Base-by-base conservation (phyloP, 768 basidiomycete genomes). In the Amanita polypyramis region DNA sequence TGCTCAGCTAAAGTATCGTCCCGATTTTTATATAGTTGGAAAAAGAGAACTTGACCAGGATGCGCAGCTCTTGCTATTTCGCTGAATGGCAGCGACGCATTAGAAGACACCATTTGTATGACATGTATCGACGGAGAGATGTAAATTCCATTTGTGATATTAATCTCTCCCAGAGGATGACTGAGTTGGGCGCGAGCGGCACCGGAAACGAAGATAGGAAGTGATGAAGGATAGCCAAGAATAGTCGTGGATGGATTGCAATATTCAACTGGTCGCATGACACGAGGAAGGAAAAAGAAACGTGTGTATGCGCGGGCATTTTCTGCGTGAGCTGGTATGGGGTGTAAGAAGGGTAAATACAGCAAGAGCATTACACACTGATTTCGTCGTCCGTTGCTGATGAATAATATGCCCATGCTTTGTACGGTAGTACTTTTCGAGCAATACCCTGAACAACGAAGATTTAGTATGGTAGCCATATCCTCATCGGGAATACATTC, bases 331-430 rank as follows among this genome's bases (percentile, higher is more conserved):
- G 79, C 84, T 86, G 55, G 35, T 17, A 45, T 27, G 23, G 9
- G 45, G 52, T 54, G 27, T 55, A 50, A 60, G 36, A 55, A 52
- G 55, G 32, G 25, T 41, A 17, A 27, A 38, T 21, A 6, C 10
- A 20, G 37, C 34, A 30, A 34, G 15, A 50, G 7, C 34, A 33
- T 14, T 7, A 67, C 79, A 46, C 62, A 91, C 90, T 69, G 54
- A 83, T 75, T 58, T 85, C 82, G 57, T 94, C 91, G 58, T 96
- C 93, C 1, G 89, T 72, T 8, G 88, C 85, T 19, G 90, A 92
- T 5, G 79, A 76, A 63, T 93, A 93, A 63, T 92, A 93, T 2
- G 89, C 80, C 58, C 79, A 70, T 1, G 89, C 89, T 54, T 80
- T 85, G 58, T 79, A 71, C 3, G 80, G 77, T 49, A 97, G 72